Conservation (phyloP, 2,329 filamentous ascomycete species). For the Exophiala lecanii-corni region DNA sequence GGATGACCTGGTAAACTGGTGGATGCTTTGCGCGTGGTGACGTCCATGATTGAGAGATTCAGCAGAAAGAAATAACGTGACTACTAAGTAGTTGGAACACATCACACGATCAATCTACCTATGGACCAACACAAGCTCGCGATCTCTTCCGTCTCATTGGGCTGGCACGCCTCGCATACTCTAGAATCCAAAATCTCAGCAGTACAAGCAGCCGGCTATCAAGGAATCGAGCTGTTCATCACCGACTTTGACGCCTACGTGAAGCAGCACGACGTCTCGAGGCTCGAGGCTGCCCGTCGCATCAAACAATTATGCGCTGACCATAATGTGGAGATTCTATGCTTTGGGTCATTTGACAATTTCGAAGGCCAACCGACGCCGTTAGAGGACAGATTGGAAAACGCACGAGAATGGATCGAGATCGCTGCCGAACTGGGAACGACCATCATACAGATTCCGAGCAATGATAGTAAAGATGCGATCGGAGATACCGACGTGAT, state of each 20-base stretch:
- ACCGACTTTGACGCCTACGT: slow-evolving; percentile 66
- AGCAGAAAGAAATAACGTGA: no score
- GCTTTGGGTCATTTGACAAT: slow-evolving; percentile 35
- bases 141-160: slow-evolving; percentile 72
- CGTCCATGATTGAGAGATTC: no score
- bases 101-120: no score
- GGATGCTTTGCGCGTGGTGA: no score
- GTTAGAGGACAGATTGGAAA: slow-evolving; percentile 28
- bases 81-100: no score
- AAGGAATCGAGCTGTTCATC: slow-evolving; percentile 70
- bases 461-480: slow-evolving; percentile 27
- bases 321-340: slow-evolving; percentile 32
- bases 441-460: slow-evolving; percentile 32
- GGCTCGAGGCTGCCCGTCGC: slow-evolving; percentile 54
- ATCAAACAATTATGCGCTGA: slow-evolving; percentile 48
- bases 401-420: slow-evolving; percentile 32
- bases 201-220: slow-evolving; percentile 60
- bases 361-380: slow-evolving; percentile 33
- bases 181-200: slow-evolving; percentile 64
- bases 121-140: slow-evolving; percentile 36
- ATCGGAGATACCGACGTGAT: slow-evolving; percentile 29
- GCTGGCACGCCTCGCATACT: slow-evolving; percentile 61
- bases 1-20: no score
- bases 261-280: slow-evolving; percentile 38
- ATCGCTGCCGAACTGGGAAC: slow-evolving; percentile 26